Evolutionary conservation across 371 early-diverging fungal species (phyloP), one percentile per base, ranked within the genome.

Genomic region (Lichtheimia ornata): DNA sequence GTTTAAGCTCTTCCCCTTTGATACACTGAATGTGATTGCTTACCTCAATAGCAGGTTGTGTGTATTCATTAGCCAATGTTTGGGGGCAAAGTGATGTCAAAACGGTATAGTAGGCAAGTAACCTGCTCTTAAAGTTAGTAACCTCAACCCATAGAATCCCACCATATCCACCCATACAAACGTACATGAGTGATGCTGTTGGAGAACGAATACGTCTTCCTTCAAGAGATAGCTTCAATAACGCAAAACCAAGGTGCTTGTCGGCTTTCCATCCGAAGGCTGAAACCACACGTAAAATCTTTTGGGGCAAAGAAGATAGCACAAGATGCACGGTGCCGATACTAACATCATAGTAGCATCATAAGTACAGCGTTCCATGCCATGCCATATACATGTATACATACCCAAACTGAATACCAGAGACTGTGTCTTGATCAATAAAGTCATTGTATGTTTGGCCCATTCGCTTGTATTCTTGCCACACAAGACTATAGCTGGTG

Each of bases 241-340:
- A 61, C 5, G 84, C 84, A 66, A 88, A 83, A 0, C 88, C 88
- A 53, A 86, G 78, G 22, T 82, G 77, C 57, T 83, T 82, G 69
- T 88, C 84, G 1, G 85, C 86, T 52, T 77, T 79, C 81, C 84
- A 85, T 14, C 86, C 86, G 58, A 88, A 83, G 2, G 84, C 84
- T n/a, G 80, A 74, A 15, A 88, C 82, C 17, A 88, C 69, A 5
- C 81, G 81, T 20, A 86, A 72, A 25, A 86, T 74, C 63, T 88
- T 88, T 65, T 82, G 72, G 0, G 88, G 86, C 50, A 88, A 65
- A 0, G 81, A 76, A 0, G 86, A 83, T 35, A 88, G 63, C 0
- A 88, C 82, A 12, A 86, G 71, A 63, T 88, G 80, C 49, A 84
- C 84, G 27, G 88, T 79, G 63, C 88, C 88, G 58, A 86, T 77